Base-by-base conservation (phyloP, 2,329 filamentous ascomycete species). In the Aspergillus sp. region DNA sequence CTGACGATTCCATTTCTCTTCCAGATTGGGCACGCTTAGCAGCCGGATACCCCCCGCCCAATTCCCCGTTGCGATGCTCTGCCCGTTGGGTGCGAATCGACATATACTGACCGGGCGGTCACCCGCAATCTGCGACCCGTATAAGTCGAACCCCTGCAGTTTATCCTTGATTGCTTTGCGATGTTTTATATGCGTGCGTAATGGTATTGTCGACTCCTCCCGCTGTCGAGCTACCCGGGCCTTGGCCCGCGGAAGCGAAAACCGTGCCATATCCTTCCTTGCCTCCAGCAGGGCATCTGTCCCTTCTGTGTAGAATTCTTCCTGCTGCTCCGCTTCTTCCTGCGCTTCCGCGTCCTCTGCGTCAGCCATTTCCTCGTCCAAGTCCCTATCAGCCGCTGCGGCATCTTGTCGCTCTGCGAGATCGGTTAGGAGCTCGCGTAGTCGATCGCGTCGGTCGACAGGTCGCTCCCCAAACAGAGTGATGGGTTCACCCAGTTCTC, bases 261-360 rank as follows among this genome's bases (percentile, higher is more conserved):
- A 97, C 41, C 78, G 76, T 5, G 90, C 88, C 51, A 98, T 89
- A 28, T 84, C 78, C 58, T 82, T 81, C 50, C 93, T 79, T 2
- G 88, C 87, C 43, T 85, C 75, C 4, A 95, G 70, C 27, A 98
- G 73, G 36, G 83, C 82, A 3, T 80, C 75, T 1, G 82, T 80
- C 3, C 93, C 93, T 57, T 86, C 79, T 0, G 91, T 95, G 65
- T 96, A 98, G 67, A 96, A 98, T 58, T 98, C 93, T 61, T 97
- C 89, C 54, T 94, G 86, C 56, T 84, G 81, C 45, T 90, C 87
- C 2, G 76, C 83, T 42, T 80, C 82, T 12, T 82, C 81, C 4
- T 80, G 19, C 19, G 19, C 81, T 2, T 80, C 80, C 0, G n/a
- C 36, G n/a, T 73, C 76, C 12, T 66, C 70, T 5, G 60, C 61